Percentiles rank a stretch among this genome's conserved stretches.
Evolutionary conservation across 257 asterid genomes (phyloP).

Genomic region (Solanum pennellii): DNA sequence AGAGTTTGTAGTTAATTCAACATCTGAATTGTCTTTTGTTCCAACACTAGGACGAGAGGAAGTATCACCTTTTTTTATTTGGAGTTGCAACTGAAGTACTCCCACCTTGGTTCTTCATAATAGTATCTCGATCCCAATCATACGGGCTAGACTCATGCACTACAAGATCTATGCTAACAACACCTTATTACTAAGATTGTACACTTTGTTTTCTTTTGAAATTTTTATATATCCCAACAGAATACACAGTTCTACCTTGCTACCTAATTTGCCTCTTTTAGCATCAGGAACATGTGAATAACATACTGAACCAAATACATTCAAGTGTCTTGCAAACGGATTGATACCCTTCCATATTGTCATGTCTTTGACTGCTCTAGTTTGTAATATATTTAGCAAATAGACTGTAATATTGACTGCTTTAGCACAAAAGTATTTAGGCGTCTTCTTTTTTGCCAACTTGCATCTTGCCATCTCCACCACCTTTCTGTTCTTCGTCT

Average conservation of each 20-base stretch:
- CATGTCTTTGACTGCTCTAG: neutral
- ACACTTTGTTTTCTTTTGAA: neutral
- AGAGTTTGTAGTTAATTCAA: too few relatives aligned
- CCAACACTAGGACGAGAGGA: too few relatives aligned
- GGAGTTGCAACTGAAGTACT: too few relatives aligned
- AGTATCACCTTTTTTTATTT: too few relatives aligned
- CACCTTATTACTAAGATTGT: too few relatives aligned
- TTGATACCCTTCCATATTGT: neutral
- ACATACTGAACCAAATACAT: neutral
- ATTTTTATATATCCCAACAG: too few relatives aligned
- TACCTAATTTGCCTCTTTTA: neutral
- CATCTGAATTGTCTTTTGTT: too few relatives aligned
- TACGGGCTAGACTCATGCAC: too few relatives aligned
- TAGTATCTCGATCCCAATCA: too few relatives aligned
- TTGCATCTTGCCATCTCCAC: too few relatives aligned
- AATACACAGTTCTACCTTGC: neutral
- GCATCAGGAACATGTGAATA: neutral
- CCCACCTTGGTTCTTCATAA: too few relatives aligned
- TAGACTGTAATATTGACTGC: neutral
- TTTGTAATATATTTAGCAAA: neutral
- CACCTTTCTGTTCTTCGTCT: too few relatives aligned
- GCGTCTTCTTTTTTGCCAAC: neutral
- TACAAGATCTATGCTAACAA: neutral
- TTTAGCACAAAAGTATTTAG: neutral
- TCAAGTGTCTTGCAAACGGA: neutral